Evolutionary conservation across 345 rosid genomes (phyloP).

Genomic region (Aquilaria malaccensis): DNA sequence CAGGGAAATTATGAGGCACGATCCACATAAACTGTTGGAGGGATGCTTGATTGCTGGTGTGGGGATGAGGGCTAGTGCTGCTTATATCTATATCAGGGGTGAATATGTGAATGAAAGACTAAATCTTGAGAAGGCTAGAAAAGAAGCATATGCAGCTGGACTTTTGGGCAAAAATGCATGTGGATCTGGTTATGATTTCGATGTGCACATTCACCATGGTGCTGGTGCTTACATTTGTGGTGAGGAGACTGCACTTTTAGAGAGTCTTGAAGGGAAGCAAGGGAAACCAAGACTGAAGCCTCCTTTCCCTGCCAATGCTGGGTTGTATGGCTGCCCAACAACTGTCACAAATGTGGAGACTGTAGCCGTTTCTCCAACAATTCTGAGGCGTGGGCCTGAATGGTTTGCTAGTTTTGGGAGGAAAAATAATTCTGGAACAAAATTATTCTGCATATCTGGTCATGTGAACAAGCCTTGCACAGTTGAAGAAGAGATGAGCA

Average conservation of each 20-base stretch:
- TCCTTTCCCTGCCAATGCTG: slow-evolving; percentile 97
- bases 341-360: slow-evolving; percentile 98
- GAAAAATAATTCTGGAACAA: slow-evolving; percentile 90
- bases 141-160: slow-evolving; percentile 93
- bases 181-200: slow-evolving; percentile 96
- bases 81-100: slow-evolving; percentile 94
- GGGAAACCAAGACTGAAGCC: slow-evolving; percentile 99
- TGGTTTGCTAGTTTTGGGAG: slow-evolving; percentile 99
- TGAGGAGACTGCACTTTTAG: slow-evolving; percentile 96
- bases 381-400: slow-evolving; percentile 93
- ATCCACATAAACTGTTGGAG: slow-evolving; percentile 92
- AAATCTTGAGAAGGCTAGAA: slow-evolving; percentile 76
- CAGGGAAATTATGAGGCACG: slow-evolving; percentile 96
- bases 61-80: slow-evolving; percentile 97
- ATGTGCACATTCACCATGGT: slow-evolving; percentile 92
- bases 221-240: slow-evolving; percentile 99
- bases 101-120: slow-evolving; percentile 88
- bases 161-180: slow-evolving; percentile 92
- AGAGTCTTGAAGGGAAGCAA: slow-evolving; percentile 97
- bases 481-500: slow-evolving; percentile 96
- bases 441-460: slow-evolving; percentile 77
- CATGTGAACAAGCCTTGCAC: slow-evolving; percentile 97
- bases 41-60: slow-evolving; percentile 99
- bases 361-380: slow-evolving; percentile 95
- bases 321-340: slow-evolving; percentile 93